A percentile compares a stretch with the other conserved stretches of the same genome.
phyloP scores from a whole-genome alignment of 106 monocot species.

The Apostasia ramifera region DNA sequence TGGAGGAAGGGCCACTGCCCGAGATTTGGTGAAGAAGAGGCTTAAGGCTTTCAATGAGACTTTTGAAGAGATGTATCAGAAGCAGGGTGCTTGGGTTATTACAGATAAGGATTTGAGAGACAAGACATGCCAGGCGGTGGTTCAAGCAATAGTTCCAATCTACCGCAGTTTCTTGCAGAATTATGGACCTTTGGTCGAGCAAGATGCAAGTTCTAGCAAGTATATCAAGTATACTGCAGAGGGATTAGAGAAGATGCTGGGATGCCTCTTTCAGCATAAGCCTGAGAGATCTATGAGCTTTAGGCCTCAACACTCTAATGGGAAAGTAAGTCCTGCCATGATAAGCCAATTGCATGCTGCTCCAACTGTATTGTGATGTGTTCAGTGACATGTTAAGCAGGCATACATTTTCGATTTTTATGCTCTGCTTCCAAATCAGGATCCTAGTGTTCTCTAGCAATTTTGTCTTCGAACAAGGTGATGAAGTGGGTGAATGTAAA shows the following conservation, averaged over 20 bases:
- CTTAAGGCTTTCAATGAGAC: conserved; percentile 64
- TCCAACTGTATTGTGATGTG: conserved; percentile 34
- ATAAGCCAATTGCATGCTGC: conserved; percentile 29
- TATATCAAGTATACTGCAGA: conserved; percentile 69
- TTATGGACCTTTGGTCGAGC: conserved; percentile 82
- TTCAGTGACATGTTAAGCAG: neutral
- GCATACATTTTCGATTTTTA: conserved; percentile 2
- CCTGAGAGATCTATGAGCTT: conserved; percentile 48
- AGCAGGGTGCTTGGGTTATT: conserved; percentile 67
- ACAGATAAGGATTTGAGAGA: conserved; percentile 78
- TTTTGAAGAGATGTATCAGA: conserved; percentile 79
- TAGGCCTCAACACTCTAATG: conserved; percentile 40
- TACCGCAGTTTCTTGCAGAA: conserved; percentile 90
- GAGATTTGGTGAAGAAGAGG: conserved; percentile 79
- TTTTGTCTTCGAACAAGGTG: neutral
- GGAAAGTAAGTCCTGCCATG: conserved; percentile 31
- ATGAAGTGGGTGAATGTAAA: neutral
- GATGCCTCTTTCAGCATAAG: conserved; percentile 57
- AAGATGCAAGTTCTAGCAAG: conserved; percentile 68
- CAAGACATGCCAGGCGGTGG: conserved; percentile 42
- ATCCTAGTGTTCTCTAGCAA: neutral
- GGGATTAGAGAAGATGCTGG: conserved; percentile 71
- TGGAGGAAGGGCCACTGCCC: conserved; percentile 77
- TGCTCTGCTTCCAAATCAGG: conserved; percentile 4
- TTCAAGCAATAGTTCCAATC: conserved; percentile 60